Evolutionary conservation across 371 early-diverging fungal genomes (phyloP).

Genomic region (Nematocida minor): DNA sequence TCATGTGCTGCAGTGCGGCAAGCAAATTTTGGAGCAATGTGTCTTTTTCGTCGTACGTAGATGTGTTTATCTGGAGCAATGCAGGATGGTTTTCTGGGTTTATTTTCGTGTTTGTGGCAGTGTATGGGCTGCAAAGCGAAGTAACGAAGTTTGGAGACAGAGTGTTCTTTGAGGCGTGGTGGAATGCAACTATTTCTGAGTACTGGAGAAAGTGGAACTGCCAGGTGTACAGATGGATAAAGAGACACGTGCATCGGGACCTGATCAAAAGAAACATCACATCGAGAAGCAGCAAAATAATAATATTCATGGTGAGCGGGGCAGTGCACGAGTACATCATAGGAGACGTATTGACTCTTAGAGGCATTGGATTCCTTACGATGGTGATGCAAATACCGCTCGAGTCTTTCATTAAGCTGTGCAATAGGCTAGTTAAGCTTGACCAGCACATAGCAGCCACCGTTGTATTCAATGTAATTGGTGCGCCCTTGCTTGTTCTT

Average conservation of each 20-base stretch:
- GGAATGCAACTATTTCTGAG: constrained; percentile 86
- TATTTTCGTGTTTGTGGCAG: constrained; percentile 19
- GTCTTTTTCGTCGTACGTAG: neutral
- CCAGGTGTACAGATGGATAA: constrained; percentile 84
- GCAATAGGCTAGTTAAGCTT: neutral
- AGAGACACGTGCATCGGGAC: constrained; percentile 79
- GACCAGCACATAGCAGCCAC: neutral
- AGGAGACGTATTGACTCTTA: constrained; percentile 70
- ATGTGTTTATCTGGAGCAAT: constrained; percentile 37
- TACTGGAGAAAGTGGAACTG: constrained; percentile 94
- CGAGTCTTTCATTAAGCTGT: constrained; percentile 67
- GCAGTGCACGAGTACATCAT: constrained; percentile 80
- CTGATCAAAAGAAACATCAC: constrained; percentile 72
- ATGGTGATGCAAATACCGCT: constrained; percentile 87
- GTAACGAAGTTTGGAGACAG: constrained; percentile 86
- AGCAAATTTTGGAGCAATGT: neutral
- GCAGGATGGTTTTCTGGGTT: constrained; percentile 27
- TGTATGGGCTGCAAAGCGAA: constrained; percentile 66
- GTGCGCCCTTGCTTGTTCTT: constrained; percentile 15
- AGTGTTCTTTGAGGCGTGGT: constrained; percentile 93
- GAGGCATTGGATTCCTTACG: constrained; percentile 73
- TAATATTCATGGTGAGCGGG: constrained; percentile 78
- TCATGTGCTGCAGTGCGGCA: neutral
- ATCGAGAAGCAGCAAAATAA: constrained; percentile 70
- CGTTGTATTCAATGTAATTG: constrained; percentile 23